Percentiles rank a stretch among this genome's conserved stretches.
phyloP scores from a whole-genome alignment of 495 filamentous ascomycete species.

The Annulohypoxylon nitens region DNA sequence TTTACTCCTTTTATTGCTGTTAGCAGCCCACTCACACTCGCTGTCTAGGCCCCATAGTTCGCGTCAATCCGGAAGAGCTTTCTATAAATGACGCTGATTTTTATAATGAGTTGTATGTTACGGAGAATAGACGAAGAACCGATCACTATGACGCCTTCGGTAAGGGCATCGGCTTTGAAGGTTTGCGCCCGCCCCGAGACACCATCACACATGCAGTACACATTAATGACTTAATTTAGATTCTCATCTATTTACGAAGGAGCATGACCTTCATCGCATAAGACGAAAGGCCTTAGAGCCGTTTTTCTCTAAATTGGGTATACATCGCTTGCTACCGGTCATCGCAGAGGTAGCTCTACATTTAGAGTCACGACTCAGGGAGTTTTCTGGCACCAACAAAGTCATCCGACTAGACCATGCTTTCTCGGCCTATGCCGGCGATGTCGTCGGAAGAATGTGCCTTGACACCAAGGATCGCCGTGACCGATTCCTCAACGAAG shows the following conservation, averaged over 20 bases:
- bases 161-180: slow-evolving; percentile 12
- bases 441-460: slow-evolving; percentile 10
- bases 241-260: slow-evolving; percentile 15
- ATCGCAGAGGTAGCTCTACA: slow-evolving; percentile 14
- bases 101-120: slow-evolving; percentile 10
- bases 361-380: slow-evolving; percentile 5
- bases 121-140: slow-evolving; percentile 6
- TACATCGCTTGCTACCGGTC: slow-evolving; percentile 10
- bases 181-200: not conserved
- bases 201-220: not conserved
- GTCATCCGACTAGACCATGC: slow-evolving; percentile 8
- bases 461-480: slow-evolving; percentile 7
- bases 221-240: not conserved
- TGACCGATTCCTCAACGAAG: not conserved
- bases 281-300: slow-evolving; percentile 10
- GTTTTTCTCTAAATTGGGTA: slow-evolving; percentile 6
- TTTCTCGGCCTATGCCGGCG: slow-evolving; percentile 9
- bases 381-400: slow-evolving; percentile 10
- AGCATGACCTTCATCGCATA: slow-evolving; percentile 15
- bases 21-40: not conserved
- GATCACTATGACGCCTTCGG: slow-evolving; percentile 14
- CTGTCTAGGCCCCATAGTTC: slow-evolving; percentile 1
- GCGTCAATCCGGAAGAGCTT: slow-evolving; percentile 12
- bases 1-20: not conserved
- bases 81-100: slow-evolving; percentile 7